A percentile compares a stretch with the other conserved stretches of the same genome.
phyloP scores from a whole-genome alignment of 2,329 filamentous ascomycete species.

The Sporothrix schenckii region DNA sequence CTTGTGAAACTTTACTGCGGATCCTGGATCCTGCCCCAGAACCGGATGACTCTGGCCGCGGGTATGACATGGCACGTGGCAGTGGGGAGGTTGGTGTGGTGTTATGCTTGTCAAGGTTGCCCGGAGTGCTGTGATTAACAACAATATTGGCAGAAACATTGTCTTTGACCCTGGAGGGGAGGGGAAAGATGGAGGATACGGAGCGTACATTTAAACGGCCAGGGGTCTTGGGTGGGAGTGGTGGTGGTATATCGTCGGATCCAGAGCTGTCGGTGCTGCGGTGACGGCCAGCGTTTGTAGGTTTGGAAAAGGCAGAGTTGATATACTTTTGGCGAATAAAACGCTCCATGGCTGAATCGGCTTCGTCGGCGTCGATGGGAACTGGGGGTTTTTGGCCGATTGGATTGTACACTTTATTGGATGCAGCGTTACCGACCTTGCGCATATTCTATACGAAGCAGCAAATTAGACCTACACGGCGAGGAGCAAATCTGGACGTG shows the following conservation, averaged over 20 bases:
- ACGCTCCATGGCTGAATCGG: conserved; percentile 90
- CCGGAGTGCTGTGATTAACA: conserved; percentile 19
- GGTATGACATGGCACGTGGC: conserved; percentile 32
- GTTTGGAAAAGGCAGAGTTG: conserved; percentile 49
- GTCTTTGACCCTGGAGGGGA: conserved; percentile 62
- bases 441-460: conserved; percentile 75
- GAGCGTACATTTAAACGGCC: conserved; percentile 63
- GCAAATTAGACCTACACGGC: background rate
- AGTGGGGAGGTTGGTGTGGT: conserved; percentile 44
- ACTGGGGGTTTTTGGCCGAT: conserved; percentile 79
- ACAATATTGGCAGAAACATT: conserved; percentile 40
- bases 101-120: conserved; percentile 34
- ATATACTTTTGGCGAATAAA: conserved; percentile 96
- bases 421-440: conserved; percentile 80
- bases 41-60: conserved; percentile 39
- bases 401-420: conserved; percentile 89
- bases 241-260: conserved; percentile 63
- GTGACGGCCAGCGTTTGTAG: conserved; percentile 37
- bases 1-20: conserved; percentile 65
- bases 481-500: background rate
- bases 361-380: conserved; percentile 88
- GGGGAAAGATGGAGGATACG: conserved; percentile 68
- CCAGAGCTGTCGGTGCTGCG: conserved; percentile 52
- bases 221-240: conserved; percentile 65
- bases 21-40: conserved; percentile 42